These are phyloP conservation scores for Lactarius quietus DNA, from an alignment of 768 basidiomycete species.

Conservation along the genomic window DNA sequence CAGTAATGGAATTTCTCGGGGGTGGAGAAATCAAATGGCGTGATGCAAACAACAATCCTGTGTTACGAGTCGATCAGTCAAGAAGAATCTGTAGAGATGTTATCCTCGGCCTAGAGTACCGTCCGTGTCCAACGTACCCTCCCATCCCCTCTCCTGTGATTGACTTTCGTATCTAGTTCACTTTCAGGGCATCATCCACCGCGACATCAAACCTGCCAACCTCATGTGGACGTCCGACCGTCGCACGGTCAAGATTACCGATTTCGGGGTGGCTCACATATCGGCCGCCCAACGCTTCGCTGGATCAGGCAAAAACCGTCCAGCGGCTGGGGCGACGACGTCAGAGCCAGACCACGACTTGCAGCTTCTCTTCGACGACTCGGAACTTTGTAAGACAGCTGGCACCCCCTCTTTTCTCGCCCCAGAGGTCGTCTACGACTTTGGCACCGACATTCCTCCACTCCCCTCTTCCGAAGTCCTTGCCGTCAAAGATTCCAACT, in stretches of 20 bases:
- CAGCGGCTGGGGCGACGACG: constrained; percentile 3
- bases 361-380: constrained; percentile 73
- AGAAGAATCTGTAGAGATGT: constrained; percentile 89
- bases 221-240: constrained; percentile 87
- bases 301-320: constrained; percentile 43
- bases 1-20: constrained; percentile 95
- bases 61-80: constrained; percentile 79
- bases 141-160: constrained; percentile 16
- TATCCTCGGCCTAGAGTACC: constrained; percentile 90
- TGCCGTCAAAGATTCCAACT: constrained; percentile 36
- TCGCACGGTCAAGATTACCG: constrained; percentile 90
- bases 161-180: constrained; percentile 60
- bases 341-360: constrained; percentile 40
- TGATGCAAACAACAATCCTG: constrained; percentile 56
- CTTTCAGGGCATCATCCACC: constrained; percentile 96
- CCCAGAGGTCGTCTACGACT: constrained; percentile 85
- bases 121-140: constrained; percentile 68
- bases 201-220: constrained; percentile 99
- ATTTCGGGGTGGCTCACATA: constrained; percentile 97
- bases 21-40: constrained; percentile 96
- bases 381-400: constrained; percentile 84
- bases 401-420: constrained; percentile 97
- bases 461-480: constrained; percentile 31
- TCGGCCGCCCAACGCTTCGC: constrained; percentile 83
- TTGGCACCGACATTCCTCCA: constrained; percentile 29